Evolutionary conservation across 306 rosid genomes (phyloP), one percentile per base, ranked within the genome.

Genomic region (Corylus avellana): DNA sequence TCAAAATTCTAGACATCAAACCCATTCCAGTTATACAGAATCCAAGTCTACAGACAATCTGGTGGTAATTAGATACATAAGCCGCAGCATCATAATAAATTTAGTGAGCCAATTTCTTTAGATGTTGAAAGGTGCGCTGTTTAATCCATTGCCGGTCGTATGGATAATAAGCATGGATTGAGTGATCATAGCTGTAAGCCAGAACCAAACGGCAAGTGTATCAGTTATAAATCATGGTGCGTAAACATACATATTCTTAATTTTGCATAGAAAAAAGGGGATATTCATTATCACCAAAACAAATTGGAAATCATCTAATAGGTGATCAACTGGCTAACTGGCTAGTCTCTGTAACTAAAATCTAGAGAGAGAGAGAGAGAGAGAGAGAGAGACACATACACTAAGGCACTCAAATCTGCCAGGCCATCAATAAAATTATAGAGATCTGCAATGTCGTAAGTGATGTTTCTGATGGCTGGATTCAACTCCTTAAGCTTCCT

Each of bases 401-500:
- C 99, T 75, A 95, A 84, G 79, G 99, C 99, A 72, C 99, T 95
- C 98, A 95, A 71, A 87, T 95, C 99, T 32, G 97, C 85, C 70
- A 95, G 99, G 35, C 98, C 99, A 75, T 95, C 97, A 20, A 95
- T 91, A 85, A 95, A 95, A 84, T 93, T 93, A 87, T 93, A 95
- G 83, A 95, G 99, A 87, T 95, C 94, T 44, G 87, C 77, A 75
- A 95, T 91, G 80, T 95, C 99, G 69, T 93, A 95, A 42, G 99
- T 89, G 79, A 95, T 80, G 84, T 91, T 90, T 82, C 97, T 83
- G 85, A 81, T 79, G 20, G 97, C 96, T 9, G 98, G 99, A 84
- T 95, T 93, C 82, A 95, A 85, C 74, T 95, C 99, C 88, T 90
- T 95, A 35, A 95, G 97, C 87, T 95, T 95, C 91, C 98, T 90